Evolutionary conservation across 2,329 filamentous ascomycete genomes (phyloP), one percentile per base, ranked within the genome.

Genomic region (Myriosclerotinia scirpicola): DNA sequence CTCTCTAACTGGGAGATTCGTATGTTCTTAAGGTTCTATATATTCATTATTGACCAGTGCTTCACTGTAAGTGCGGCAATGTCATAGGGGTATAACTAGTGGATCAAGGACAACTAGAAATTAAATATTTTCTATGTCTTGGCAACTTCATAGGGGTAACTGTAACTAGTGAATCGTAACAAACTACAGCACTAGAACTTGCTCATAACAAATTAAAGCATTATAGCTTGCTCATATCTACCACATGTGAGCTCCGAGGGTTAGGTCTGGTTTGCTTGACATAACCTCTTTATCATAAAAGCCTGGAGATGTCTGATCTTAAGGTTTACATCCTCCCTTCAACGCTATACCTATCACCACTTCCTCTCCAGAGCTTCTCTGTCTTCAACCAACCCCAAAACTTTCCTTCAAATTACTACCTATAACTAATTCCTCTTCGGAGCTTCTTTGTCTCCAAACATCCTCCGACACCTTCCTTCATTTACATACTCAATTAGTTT

Each of bases 301-400:
- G 17, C 36, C 6, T 36, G 42, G 14, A 14, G n/a, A 34, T 34
- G 4, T 11, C 8, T 17, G 1, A 11, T 38, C 42, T 17, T 20
- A 12, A 50, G 8, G 20, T 4, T 11, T 20, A 1, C 8, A 36
- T 26, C n/a, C 9, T 26, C n/a, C n/a, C n/a, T n/a, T n/a, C n/a
- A n/a, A n/a, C n/a, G n/a, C n/a, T n/a, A n/a, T n/a, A 12, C 0
- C n/a, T 11, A 5, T 8, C 12, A 26, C 9, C 1, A 2, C 1
- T 38, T n/a, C 34, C 30, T 46, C 40, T 15, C 5, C 30, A 48
- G 7, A 48, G 7, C 2, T 14, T 30, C 1, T 1, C 6, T 7
- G n/a, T 36, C 0, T 6, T 12, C 56, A 59, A n/a, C 17, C n/a
- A 46, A 59, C n/a, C 22, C 14, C 7, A 22, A 12, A 5, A 36